Evolutionary conservation across 2,329 filamentous ascomycete species (phyloP).

Genomic region (Botryosphaeria dothidea): DNA sequence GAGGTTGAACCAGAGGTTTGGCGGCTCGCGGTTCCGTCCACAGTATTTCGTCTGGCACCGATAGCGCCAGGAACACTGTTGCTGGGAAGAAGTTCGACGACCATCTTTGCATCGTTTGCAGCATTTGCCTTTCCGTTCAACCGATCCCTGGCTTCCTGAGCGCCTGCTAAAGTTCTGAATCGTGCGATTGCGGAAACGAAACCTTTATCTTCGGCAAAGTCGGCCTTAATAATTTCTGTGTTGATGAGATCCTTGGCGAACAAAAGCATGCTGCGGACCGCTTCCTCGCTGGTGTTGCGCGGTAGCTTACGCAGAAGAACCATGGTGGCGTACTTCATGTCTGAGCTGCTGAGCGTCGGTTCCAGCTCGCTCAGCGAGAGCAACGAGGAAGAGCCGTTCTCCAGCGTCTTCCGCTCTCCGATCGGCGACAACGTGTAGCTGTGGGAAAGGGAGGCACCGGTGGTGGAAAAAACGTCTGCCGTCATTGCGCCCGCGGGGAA

Average conservation of each 20-base stretch:
- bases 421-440: constrained; percentile 43
- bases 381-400: constrained; percentile 37
- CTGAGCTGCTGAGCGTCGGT: constrained; percentile 27
- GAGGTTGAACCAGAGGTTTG: constrained; percentile 49
- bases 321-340: constrained; percentile 27
- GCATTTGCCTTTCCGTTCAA: constrained; percentile 64
- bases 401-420: constrained; percentile 41
- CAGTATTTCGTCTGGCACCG: constrained; percentile 56
- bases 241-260: constrained; percentile 65
- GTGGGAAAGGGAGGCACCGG: constrained; percentile 30
- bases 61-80: constrained; percentile 28
- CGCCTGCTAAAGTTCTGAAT: constrained; percentile 58
- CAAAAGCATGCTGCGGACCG: constrained; percentile 63
- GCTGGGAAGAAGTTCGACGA: constrained; percentile 52
- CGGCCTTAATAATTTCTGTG: constrained; percentile 55
- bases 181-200: constrained; percentile 60
- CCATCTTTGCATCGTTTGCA: constrained; percentile 60
- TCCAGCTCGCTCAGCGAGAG: constrained; percentile 39
- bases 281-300: constrained; percentile 58
- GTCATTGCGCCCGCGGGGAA: constrained; percentile 40
- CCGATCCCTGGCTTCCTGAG: constrained; percentile 60
- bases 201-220: constrained; percentile 57
- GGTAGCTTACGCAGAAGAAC: constrained; percentile 63
- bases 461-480: constrained; percentile 41
- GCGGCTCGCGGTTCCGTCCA: constrained; percentile 49